Percentiles rank a stretch among this genome's conserved stretches.
Conservation (phyloP, 164 flowering plant genomes). For the Kingdonia uniflora region DNA sequence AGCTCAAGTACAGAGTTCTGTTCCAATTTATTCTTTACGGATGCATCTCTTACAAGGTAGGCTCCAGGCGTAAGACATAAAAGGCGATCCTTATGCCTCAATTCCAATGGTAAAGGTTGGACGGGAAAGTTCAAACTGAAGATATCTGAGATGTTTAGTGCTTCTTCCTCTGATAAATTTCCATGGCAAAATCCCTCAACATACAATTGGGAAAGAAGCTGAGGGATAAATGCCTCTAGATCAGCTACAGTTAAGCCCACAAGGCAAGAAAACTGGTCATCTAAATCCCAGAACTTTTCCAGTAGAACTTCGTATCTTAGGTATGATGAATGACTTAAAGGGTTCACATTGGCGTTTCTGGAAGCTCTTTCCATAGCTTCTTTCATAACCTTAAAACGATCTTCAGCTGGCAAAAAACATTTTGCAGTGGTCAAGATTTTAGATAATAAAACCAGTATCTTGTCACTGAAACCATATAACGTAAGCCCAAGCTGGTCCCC, state of each 20-base stretch:
- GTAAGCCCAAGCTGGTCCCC: constrained; percentile 78
- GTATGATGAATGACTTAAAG: constrained; percentile 74
- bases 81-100: constrained; percentile 65
- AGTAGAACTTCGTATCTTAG: constrained; percentile 76
- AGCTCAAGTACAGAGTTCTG: constrained; percentile 90
- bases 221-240: constrained; percentile 54
- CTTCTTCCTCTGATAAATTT: constrained; percentile 70
- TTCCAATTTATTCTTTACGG: constrained; percentile 74
- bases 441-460: constrained; percentile 57
- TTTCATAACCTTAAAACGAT: constrained; percentile 89
- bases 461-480: constrained; percentile 89
- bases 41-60: constrained; percentile 58
- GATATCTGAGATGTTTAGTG: constrained; percentile 35
- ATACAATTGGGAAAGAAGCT: constrained; percentile 77
- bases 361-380: constrained; percentile 75
- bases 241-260: constrained; percentile 43
- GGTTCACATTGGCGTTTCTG: constrained; percentile 86
- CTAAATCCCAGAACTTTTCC: constrained; percentile 75
- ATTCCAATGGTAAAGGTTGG: constrained; percentile 53
- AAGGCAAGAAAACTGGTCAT: constrained; percentile 62
- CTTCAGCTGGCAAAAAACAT: constrained; percentile 56
- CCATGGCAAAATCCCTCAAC: constrained; percentile 97
- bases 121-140: constrained; percentile 44
- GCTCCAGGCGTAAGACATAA: constrained; percentile 63
- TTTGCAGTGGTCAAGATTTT: constrained; percentile 48